Base-by-base conservation (phyloP, 176 grass and related monocot species). In the Aegilops umbellulata region DNA sequence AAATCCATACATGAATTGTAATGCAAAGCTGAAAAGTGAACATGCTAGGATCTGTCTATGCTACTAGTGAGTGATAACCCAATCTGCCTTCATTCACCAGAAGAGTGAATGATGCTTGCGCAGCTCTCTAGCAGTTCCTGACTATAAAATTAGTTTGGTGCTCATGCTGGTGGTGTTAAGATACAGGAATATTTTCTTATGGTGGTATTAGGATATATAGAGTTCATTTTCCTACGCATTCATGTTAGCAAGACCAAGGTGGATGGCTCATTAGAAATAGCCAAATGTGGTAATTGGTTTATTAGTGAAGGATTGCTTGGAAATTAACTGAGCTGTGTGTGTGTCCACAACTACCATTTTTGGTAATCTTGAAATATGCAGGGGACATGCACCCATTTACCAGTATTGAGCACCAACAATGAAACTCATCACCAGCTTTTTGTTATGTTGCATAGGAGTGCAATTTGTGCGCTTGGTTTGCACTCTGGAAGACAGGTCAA, bases 1-100 rank as follows among this genome's bases (percentile, higher is more conserved):
- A 71, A 82, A 51, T 82, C 77, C 38, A 10, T 68, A 71, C 42
- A 32, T 55, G 46, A 67, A 83, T 49, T 66, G 22, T 76, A 44
- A 61, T 60, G 29, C 38, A 82, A 62, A 77, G 26, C 29, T 82
- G 61, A 86, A 85, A 67, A 81, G 58, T 86, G 78, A 86, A 85
- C 41, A 80, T 32, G 12, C 32, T 3, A 24, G 24, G 11, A 55
- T 10, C 44, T 65, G 42, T 55, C 8, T 31, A 35, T 65, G 60
- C 10, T 16, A 35, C 53, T 72, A 79, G 78, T 74, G 41, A 51
- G 15, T 51, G 0, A 51, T 16, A 51, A 51, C 47, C 47, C 47
- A 51, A 17, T 51, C 14, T 63, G 35, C 75, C 47, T 51, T 51
- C 47, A 51, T 51, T 51, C 15, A 51, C 47, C 47, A 51, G 47